Conservation (phyloP, 148 eudicot species). For the Pouteria glomerata region DNA sequence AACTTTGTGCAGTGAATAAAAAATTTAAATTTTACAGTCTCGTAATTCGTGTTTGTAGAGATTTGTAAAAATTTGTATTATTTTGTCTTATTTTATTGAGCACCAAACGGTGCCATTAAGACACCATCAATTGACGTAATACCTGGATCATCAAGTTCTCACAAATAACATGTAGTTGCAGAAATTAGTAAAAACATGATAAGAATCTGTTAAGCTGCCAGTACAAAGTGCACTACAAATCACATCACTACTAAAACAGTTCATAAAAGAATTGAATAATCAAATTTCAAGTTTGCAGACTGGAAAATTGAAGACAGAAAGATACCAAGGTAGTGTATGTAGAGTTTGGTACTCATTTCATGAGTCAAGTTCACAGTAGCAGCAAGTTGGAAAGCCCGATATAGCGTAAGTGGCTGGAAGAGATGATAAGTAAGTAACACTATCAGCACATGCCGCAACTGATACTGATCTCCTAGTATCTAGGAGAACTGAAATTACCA, state of each 20-base stretch:
- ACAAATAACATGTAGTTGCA: not conserved
- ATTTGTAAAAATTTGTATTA: no score
- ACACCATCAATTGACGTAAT: not conserved
- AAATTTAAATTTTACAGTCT: no score
- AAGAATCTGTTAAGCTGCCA: not conserved
- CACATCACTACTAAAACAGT: not conserved
- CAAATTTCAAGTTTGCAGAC: not conserved
- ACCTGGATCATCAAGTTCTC: not conserved
- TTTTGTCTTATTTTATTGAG: no score
- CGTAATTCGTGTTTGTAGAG: no score
- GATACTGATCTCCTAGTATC: not conserved
- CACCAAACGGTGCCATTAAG: no score
- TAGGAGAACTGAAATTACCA: not conserved
- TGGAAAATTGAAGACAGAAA: not conserved
- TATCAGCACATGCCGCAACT: not conserved
- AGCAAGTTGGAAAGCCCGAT: conserved; percentile 59
- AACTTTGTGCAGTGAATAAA: no score
- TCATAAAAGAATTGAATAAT: not conserved
- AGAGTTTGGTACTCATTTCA: conserved; percentile 30
- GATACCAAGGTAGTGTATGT: conserved; percentile 83
- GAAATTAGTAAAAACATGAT: not conserved
- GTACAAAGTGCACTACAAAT: not conserved
- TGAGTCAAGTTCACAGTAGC: conserved; percentile 25
- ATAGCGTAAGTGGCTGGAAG: conserved; percentile 75
- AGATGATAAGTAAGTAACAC: conserved; percentile 7